Percentiles rank a stretch among this genome's conserved stretches.
Conservation (phyloP, 257 asterid species). For the Cynanchum wilfordii region DNA sequence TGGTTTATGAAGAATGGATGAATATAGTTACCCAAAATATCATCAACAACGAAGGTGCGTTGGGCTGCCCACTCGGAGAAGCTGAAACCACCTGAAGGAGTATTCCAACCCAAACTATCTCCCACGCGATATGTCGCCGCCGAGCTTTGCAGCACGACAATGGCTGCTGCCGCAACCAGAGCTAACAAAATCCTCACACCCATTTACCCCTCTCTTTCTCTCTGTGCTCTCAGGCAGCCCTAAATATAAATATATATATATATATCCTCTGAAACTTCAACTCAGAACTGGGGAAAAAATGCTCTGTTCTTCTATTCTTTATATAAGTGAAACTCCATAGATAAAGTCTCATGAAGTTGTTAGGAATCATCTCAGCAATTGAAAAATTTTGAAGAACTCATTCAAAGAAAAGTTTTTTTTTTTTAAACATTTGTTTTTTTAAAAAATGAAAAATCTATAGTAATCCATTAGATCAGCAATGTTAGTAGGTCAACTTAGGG, state of each 20-base stretch:
- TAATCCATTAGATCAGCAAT: conserved; percentile 8
- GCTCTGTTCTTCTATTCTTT: neutral
- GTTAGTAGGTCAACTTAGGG: conserved; percentile 6
- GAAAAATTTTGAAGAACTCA: neutral
- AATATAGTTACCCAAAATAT: conserved; percentile 39
- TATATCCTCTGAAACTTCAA: neutral
- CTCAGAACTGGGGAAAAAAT: neutral
- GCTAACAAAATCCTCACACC: neutral
- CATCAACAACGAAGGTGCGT: conserved; percentile 35
- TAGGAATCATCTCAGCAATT: neutral
- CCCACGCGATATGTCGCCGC: conserved; percentile 55
- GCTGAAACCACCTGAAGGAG: conserved; percentile 28
- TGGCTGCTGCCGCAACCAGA: neutral
- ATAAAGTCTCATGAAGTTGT: conserved; percentile 2
- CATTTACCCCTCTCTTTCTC: neutral
- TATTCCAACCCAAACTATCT: conserved; percentile 44
- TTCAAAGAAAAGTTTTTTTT: neutral
- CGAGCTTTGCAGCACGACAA: neutral
- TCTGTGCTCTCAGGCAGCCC: conserved; percentile 9
- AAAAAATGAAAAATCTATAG: neutral
- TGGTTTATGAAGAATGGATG: neutral
- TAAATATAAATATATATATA: too few relatives aligned
- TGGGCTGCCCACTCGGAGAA: conserved; percentile 49
- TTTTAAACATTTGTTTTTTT: neutral
- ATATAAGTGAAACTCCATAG: neutral